These are phyloP conservation scores for Lineolata rhizophorae DNA, from an alignment of 495 filamentous ascomycete genomes.

Conservation along the genomic window DNA sequence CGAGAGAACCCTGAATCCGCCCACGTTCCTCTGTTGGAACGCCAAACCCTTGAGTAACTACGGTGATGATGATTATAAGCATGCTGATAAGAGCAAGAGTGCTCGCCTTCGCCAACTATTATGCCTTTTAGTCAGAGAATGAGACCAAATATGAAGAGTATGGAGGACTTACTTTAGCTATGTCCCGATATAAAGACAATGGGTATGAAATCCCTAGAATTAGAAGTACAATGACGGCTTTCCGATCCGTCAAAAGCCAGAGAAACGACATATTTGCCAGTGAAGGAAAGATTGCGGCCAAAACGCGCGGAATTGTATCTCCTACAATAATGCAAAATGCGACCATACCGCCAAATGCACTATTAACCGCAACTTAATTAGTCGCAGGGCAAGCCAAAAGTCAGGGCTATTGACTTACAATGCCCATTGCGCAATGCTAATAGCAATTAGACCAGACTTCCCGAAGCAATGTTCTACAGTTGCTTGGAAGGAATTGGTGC, in stretches of 20 bases:
- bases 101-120: constrained; percentile 80
- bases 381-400: not conserved
- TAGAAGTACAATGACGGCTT: constrained; percentile 67
- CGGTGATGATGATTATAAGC: constrained; percentile 66
- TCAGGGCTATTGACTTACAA: constrained; percentile 29
- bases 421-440: constrained; percentile 81
- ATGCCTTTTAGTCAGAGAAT: too few species aligned
- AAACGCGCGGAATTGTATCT: constrained; percentile 81
- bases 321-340: constrained; percentile 96
- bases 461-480: constrained; percentile 93
- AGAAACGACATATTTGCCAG: constrained; percentile 51
- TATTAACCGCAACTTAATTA: constrained; percentile 6
- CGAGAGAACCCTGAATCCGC: constrained; percentile 34
- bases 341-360: constrained; percentile 93
- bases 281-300: constrained; percentile 60
- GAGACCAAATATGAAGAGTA: constrained; percentile 8
- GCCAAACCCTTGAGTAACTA: constrained; percentile 64
- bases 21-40: constrained; percentile 51
- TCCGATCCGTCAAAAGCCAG: constrained; percentile 58
- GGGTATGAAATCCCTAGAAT: constrained; percentile 77
- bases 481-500: constrained; percentile 77
- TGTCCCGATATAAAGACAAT: constrained; percentile 80
- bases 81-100: constrained; percentile 81
- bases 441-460: constrained; percentile 64
- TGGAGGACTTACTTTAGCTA: constrained; percentile 55